Evolutionary conservation across 1,284 basidiomycete species (phyloP).

Genomic region (Ceratobasidium sp.): DNA sequence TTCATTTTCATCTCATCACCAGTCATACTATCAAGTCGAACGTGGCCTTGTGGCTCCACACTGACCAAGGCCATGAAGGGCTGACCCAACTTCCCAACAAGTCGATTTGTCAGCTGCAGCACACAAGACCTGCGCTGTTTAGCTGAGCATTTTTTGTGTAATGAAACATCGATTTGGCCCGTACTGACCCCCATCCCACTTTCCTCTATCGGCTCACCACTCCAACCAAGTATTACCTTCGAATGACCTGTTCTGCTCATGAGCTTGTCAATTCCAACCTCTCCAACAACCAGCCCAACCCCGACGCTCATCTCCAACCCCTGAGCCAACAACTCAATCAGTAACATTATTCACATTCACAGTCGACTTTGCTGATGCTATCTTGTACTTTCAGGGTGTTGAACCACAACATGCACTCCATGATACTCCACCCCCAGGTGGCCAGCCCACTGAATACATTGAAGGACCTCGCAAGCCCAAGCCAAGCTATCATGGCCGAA

Average conservation of each 20-base stretch:
- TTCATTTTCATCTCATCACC: too few relatives aligned
- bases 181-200: background rate
- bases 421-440: background rate
- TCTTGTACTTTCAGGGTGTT: background rate
- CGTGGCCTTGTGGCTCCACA: too few relatives aligned
- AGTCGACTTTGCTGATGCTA: background rate
- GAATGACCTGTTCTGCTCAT: background rate
- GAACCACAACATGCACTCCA: background rate
- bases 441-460: background rate
- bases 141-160: background rate
- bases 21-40: too few relatives aligned
- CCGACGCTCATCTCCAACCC: background rate
- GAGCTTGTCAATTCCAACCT: background rate
- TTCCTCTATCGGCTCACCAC: background rate
- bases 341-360: background rate
- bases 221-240: background rate
- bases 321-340: constrained; percentile 1
- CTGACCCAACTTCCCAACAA: too few relatives aligned
- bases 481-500: background rate
- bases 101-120: too few relatives aligned
- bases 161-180: background rate
- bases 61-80: too few relatives aligned
- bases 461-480: background rate
- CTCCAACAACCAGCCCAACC: background rate
- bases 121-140: too few relatives aligned